These are phyloP conservation scores for carrot (Daucus carota) DNA, from an alignment of 129 eudicot species.

Conservation along the genomic window DNA sequence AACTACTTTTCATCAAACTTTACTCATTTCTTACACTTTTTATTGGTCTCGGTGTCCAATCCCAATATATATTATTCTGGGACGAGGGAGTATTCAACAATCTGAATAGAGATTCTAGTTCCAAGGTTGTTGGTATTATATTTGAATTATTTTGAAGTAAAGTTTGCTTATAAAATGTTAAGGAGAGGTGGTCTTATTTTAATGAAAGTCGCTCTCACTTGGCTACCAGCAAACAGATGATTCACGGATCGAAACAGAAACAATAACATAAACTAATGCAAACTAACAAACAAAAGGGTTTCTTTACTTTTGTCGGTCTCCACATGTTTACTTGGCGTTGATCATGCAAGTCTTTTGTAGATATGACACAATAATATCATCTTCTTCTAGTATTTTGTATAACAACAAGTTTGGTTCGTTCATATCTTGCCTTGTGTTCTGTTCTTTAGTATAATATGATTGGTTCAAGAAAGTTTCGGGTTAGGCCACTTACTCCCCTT, in stretches of 20 bases:
- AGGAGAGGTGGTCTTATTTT: background rate
- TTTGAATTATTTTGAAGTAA: no score
- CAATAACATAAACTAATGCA: background rate
- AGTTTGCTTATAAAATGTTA: background rate
- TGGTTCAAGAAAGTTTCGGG: background rate
- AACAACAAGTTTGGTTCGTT: background rate
- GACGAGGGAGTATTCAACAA: no score
- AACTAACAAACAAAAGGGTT: background rate
- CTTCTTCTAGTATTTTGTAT: background rate
- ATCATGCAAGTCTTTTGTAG: background rate
- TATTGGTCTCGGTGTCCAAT: no score
- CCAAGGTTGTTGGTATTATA: no score
- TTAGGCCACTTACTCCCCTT: background rate
- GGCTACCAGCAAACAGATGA: background rate
- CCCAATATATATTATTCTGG: no score
- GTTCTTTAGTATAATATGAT: background rate
- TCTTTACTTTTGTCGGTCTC: no score
- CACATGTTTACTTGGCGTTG: background rate
- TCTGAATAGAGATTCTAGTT: no score
- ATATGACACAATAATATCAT: background rate
- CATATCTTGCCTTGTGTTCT: background rate
- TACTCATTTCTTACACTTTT: no score
- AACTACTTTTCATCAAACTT: no score
- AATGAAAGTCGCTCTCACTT: background rate
- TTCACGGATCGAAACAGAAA: background rate